Evolutionary conservation across 23 red algal genomes (phyloP).

Genomic region (Pyropia haitanensis): DNA sequence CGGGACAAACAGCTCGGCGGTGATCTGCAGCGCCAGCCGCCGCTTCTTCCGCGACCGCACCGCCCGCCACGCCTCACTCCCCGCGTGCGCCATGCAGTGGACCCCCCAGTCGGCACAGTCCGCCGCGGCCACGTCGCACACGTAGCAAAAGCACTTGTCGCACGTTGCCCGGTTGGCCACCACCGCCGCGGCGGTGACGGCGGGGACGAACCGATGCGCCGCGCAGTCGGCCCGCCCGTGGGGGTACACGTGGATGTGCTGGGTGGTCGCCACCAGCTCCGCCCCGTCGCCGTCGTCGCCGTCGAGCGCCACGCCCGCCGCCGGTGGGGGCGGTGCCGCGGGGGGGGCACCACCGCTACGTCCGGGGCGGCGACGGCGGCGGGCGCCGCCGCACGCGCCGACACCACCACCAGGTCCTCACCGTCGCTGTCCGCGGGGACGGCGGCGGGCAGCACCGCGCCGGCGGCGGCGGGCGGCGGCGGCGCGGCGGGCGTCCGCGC

Average conservation of each 20-base stretch:
- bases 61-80: neutral
- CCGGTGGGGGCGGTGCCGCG: neutral
- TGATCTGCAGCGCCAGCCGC: too few species aligned
- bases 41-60: neutral
- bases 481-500: too few species aligned
- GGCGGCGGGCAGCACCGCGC: neutral
- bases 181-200: neutral
- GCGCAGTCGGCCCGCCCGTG: slow-evolving; percentile 1
- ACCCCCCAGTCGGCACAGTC: neutral
- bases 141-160: slow-evolving; percentile 1
- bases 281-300: neutral
- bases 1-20: too few species aligned
- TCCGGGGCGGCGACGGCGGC: neutral
- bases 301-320: neutral
- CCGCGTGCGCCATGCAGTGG: neutral
- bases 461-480: too few species aligned
- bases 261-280: neutral
- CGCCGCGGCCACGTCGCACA: neutral
- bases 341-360: neutral
- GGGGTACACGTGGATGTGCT: neutral
- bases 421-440: neutral
- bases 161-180: neutral
- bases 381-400: neutral
- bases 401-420: neutral
- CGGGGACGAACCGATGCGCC: neutral